Evolutionary conservation across 2,329 filamentous ascomycete genomes (phyloP), one percentile per base, ranked within the genome.

Genomic region (Alternaria hordeiaustralica): DNA sequence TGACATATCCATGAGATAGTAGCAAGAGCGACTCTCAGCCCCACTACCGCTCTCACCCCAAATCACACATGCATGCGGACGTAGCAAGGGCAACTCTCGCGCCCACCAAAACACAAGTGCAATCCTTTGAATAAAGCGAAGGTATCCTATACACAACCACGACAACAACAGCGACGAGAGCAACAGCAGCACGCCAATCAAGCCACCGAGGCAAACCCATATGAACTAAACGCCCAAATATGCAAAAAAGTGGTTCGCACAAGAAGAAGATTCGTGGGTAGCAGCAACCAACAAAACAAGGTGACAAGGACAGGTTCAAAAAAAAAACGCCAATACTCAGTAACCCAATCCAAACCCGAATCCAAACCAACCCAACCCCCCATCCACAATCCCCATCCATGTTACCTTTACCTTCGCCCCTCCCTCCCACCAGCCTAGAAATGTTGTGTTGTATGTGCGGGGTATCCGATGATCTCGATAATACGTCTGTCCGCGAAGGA

Each of bases 141-240:
- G 18, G 44, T 58, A 23, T 33, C 36, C 55, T 26, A 28, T 36
- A 50, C 28, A 49, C 20, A 30, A 41, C 36, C 36, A 41, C 36
- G 8, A 41, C 15, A 10, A 18, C 33, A 18, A 36, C 33, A 33
- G 30, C 30, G 13, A 33, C 30, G 33, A 41, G 33, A 41, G 33
- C 49, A 53, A 41, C 20, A 41, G 36, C n/a, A 23, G 44, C 55
- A 30, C 45, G 44, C 55, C 55, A 49, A 41, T 44, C 25, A 47
- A 28, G 28, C 44, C 21, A 28, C 44, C 26, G 18, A 20, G 30
- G 33, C 21, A 58, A 21, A 41, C 36, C 44, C 45, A 36, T n/a
- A 36, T 25, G 18, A 36, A 28, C 20, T 23, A 20, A 63, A 63
- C 61, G 61, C 61, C 61, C 36, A 60, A 43, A 61, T 61, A 61